A percentile compares a stretch with the other conserved stretches of the same genome.
These are phyloP conservation scores for Leersia perrieri DNA, from an alignment of 176 grass and related monocot genomes.

Conservation along the genomic window DNA sequence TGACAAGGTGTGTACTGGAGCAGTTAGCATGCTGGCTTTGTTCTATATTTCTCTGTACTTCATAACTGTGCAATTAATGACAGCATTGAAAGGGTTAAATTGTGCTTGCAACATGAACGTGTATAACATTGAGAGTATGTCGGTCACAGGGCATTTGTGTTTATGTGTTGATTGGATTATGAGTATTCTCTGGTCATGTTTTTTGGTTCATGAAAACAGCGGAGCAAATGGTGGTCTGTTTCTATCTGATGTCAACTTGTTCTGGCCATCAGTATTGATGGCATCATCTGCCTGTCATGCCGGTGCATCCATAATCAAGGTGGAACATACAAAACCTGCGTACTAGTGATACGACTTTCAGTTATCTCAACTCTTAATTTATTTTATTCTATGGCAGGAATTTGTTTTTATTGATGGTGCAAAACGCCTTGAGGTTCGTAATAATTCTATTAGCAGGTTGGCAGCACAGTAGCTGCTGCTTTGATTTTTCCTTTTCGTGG, in stretches of 20 bases:
- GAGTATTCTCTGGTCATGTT: conserved; percentile 5
- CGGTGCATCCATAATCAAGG: conserved; percentile 94
- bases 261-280: conserved; percentile 86
- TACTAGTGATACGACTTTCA: conserved; percentile 25
- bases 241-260: conserved; percentile 60
- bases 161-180: conserved; percentile 13
- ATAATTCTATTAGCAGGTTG: neutral
- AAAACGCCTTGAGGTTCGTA: conserved; percentile 73
- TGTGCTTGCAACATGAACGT: neutral
- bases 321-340: conserved; percentile 25
- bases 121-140: neutral
- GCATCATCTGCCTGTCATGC: conserved; percentile 81
- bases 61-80: neutral
- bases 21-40: conserved; percentile 12
- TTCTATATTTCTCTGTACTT: neutral
- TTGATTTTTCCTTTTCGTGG: neutral
- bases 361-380: conserved; percentile 19
- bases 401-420: conserved; percentile 96
- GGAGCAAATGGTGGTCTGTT: conserved; percentile 55
- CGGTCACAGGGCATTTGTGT: neutral
- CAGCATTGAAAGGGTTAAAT: neutral
- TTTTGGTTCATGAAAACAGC: conserved; percentile 51
- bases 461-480: neutral
- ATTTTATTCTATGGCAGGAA: conserved; percentile 46
- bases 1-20: conserved; percentile 58